phyloP scores from a whole-genome alignment of 129 eudicot genomes.

The Flaveria trinervia region DNA sequence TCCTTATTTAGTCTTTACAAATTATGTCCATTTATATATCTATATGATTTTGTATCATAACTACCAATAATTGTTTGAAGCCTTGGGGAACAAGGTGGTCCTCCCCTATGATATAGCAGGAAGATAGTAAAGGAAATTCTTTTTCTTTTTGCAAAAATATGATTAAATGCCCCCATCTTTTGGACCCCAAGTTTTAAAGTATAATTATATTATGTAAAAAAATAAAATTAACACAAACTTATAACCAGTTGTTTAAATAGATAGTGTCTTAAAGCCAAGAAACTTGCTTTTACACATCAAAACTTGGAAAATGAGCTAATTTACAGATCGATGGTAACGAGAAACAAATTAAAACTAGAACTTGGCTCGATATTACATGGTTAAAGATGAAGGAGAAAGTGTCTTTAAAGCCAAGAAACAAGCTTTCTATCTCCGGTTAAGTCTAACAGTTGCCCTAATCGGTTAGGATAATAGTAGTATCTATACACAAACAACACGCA shows the following conservation, averaged over 20 bases:
- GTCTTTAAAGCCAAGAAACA: slow-evolving; percentile 31
- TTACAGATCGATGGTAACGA: slow-evolving; percentile 13
- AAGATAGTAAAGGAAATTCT: slow-evolving; percentile 1
- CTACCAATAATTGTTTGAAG: slow-evolving; percentile 25
- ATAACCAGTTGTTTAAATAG: not conserved
- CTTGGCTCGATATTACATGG: slow-evolving; percentile 42
- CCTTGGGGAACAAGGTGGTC: slow-evolving; percentile 32
- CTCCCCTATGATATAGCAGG: not conserved
- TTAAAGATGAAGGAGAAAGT: slow-evolving; percentile 34
- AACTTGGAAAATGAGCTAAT: not conserved
- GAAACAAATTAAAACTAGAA: slow-evolving; percentile 23
- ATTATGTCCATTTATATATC: not conserved
- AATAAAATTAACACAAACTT: not conserved
- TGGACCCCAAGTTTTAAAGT: not conserved
- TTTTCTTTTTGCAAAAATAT: not conserved
- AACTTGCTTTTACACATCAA: not conserved
- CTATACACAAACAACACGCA: slow-evolving; percentile 49
- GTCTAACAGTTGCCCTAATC: slow-evolving; percentile 45
- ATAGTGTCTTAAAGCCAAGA: not conserved
- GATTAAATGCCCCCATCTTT: slow-evolving; percentile 15
- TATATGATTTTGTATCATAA: not conserved
- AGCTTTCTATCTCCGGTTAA: slow-evolving; percentile 38
- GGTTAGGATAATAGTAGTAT: slow-evolving; percentile 52
- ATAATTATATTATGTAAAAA: not conserved
- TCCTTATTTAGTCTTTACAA: not conserved